Evolutionary conservation across 208 protist species (phyloP).

Genomic region (Trypanosoma congolense): DNA sequence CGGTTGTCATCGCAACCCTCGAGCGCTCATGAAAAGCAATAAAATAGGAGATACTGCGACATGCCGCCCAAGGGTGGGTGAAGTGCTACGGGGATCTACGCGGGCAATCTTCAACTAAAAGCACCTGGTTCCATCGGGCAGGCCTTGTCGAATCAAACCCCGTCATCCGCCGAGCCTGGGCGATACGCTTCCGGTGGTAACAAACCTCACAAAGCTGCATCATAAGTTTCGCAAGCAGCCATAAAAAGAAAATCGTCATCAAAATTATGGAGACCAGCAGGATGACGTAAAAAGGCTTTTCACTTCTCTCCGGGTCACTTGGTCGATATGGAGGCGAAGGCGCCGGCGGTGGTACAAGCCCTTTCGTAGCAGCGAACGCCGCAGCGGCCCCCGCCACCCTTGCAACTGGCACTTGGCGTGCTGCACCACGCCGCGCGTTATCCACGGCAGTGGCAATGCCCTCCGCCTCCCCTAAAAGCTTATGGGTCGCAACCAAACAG

Average conservation of each 20-base stretch:
- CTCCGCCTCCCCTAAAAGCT: background rate
- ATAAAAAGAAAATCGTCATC: background rate
- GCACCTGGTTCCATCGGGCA: no score
- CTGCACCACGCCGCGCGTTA: background rate
- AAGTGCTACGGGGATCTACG: no score
- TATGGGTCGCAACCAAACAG: background rate
- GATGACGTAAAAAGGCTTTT: background rate
- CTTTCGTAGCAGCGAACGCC: background rate
- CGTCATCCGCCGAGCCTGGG: no score
- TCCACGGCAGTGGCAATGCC: background rate
- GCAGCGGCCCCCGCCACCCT: no score
- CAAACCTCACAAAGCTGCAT: background rate
- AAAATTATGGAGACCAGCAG: background rate
- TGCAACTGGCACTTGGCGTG: background rate
- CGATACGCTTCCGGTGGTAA: background rate
- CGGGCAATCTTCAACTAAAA: no score
- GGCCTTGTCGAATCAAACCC: no score
- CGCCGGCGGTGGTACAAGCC: background rate
- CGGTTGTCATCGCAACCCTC: no score
- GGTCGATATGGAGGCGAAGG: background rate
- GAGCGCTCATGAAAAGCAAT: no score
- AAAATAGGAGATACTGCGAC: no score
- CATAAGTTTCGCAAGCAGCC: background rate
- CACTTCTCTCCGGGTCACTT: background rate
- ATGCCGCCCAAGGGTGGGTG: no score